Base-by-base conservation (phyloP, 2,329 filamentous ascomycete genomes). In the Mycosphaerella sp. region DNA sequence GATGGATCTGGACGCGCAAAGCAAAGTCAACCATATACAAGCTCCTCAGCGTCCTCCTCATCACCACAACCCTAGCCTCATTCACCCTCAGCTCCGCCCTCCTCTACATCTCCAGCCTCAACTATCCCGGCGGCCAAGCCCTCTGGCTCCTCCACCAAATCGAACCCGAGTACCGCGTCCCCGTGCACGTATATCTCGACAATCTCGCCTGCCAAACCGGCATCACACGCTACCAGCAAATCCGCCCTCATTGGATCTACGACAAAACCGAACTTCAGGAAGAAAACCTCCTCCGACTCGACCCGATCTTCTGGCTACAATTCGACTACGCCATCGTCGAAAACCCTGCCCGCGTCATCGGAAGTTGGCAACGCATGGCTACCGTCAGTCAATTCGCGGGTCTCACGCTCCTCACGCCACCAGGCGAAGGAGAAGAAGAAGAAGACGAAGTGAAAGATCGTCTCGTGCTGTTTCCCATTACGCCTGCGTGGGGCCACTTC, bases 101-200 rank as follows among this genome's bases (percentile, higher is more conserved):
- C 71, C 81, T 96, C 1, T 77, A 85, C 25, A 73, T 94, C 53
- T 95, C 89, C 0, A 85, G 87, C 12, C 81, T 94, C 51, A 98
- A 96, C 71, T 98, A 98, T 65, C 93, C 93, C 1, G 93, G 93
- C 42, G 93, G 88, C 17, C 80, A 87, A 53, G 93, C 90, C 2
- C 75, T 97, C 8, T 62, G 64, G 18, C 59, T 64, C 9, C 67
- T 78, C 1, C 73, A 76, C 53, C 39, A 55, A 13, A 27, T 62
- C 8, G 54, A 53, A 6, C 44, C 57, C 1, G 55, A 58, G 18
- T 42, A 42, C 14, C 48, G 53, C 36, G 40, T 44, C 2, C 51
- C 49, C 17, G 54, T 59, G 1, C 46, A 57, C 6, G 74, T 83
- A 6, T 74, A 82, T 60, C 69, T 82, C 52, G 79, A 79, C 52